These are phyloP conservation scores for Crithidia acanthocephali DNA, from an alignment of 208 protist genomes.

Conservation along the genomic window DNA sequence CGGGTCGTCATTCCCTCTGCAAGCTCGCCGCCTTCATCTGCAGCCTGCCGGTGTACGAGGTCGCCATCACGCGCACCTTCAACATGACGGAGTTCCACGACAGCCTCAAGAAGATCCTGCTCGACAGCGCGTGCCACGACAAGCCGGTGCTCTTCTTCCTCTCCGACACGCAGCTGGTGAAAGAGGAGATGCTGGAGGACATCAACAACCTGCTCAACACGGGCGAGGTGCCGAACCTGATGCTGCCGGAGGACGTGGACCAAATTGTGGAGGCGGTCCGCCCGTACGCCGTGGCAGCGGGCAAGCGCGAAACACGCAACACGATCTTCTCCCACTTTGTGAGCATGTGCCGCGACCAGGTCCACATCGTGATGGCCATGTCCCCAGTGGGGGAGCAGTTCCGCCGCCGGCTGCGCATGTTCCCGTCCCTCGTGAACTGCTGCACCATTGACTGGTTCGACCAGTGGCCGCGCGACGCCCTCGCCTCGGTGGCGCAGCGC, in stretches of 20 bases:
- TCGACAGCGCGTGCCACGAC: slow-evolving; percentile 86
- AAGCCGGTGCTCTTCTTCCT: slow-evolving; percentile 95
- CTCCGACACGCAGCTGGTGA: slow-evolving; percentile 95
- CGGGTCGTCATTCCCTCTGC: slow-evolving; percentile 96
- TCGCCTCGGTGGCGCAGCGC: slow-evolving; percentile 90
- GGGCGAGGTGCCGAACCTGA: slow-evolving; percentile 98
- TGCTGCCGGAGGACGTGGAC: slow-evolving; percentile 95
- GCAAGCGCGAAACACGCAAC: slow-evolving; percentile 93
- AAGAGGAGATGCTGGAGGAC: slow-evolving; percentile 97
- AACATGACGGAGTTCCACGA: slow-evolving; percentile 95
- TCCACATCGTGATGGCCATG: slow-evolving; percentile 97
- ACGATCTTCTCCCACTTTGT: slow-evolving; percentile 95
- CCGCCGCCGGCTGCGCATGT: slow-evolving; percentile 95
- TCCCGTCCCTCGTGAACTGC: slow-evolving; percentile 98
- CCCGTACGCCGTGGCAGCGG: slow-evolving; percentile 85
- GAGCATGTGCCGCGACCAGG: slow-evolving; percentile 92
- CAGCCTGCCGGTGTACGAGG: slow-evolving; percentile 88
- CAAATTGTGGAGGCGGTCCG: slow-evolving; percentile 93
- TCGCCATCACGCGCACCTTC: slow-evolving; percentile 94
- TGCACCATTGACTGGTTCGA: slow-evolving; percentile 99
- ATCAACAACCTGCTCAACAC: slow-evolving; percentile 98
- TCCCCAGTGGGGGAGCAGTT: slow-evolving; percentile 97
- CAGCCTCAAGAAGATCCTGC: slow-evolving; percentile 91
- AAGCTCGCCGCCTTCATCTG: slow-evolving; percentile 95
- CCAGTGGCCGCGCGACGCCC: slow-evolving; percentile 95